Conservation (phyloP, 441 rosid species). For the Manihot esculenta region DNA sequence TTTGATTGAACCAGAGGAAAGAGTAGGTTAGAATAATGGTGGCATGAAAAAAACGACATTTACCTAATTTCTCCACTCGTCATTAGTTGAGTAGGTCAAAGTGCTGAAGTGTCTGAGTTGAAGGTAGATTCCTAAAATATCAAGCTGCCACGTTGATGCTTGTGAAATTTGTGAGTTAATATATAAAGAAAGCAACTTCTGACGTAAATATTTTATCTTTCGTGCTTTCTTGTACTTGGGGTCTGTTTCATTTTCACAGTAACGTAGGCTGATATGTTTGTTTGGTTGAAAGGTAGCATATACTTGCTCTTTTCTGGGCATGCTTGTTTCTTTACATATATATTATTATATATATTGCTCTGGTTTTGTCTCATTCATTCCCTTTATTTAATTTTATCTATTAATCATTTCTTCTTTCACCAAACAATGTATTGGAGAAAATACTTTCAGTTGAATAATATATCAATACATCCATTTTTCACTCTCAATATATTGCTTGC, state of each 20-base stretch:
- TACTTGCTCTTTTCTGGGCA: background rate
- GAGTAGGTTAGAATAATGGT: constrained; percentile 30
- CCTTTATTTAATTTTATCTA: too few species aligned
- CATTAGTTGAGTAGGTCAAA: constrained; percentile 24
- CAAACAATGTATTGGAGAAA: too few species aligned
- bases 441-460: too few species aligned
- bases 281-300: constrained; percentile 13
- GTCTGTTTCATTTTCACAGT: background rate
- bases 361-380: background rate
- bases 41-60: constrained; percentile 32
- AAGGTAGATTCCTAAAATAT: constrained; percentile 8
- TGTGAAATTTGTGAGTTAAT: background rate
- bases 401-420: too few species aligned
- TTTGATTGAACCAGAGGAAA: constrained; percentile 8
- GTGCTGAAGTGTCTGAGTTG: constrained; percentile 3
- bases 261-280: background rate
- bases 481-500: too few species aligned
- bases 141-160: constrained; percentile 13
- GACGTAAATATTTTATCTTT: background rate
- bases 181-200: background rate
- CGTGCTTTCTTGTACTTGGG: background rate
- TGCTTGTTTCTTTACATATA: background rate
- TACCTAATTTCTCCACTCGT: constrained; percentile 41
- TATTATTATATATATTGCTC: background rate
- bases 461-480: too few species aligned